Base-by-base conservation (phyloP, 2,329 filamentous ascomycete species). In the Penicillium rolfsii region DNA sequence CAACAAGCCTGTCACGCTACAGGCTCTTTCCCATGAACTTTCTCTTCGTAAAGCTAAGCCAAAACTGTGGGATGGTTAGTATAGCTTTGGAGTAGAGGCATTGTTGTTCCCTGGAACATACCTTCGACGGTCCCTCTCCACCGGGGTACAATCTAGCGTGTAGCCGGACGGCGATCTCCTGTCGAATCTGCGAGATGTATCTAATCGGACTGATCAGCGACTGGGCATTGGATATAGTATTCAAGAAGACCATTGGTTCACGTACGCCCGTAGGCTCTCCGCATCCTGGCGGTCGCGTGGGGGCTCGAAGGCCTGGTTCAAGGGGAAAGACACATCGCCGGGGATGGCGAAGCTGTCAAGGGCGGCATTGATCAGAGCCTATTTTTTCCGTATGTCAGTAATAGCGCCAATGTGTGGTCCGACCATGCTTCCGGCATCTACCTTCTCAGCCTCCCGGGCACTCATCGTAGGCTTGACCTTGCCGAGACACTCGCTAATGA, bases 11-110 rank as follows among this genome's bases (percentile, higher is more conserved):
- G 62, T 33, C 57, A 73, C n/a, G 71, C 68, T 83, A 93, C 80
- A 95, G 82, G 68, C 87, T 86, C 87, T 98, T 98, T 77, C 93
- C 93, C 95, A 99, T 98, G 76, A 99, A 99, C 87, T 97, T 97
- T 81, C 95, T 89, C 88, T 98, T 98, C 57, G 91, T 91, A 77
- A 97, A 99, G 84, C 95, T 98, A 77, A 99, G 80, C 95, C 95
- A 99, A 91, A 94, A 98, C 87, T 96, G 86, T 78, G 12, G 3
- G 82, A 85, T 16, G 19, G 24, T 75, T 63, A 76, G 74, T 67
- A 41, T 11, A 8, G 28, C 48, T 28, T 19, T 9, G 2, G 43
- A 14, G 38, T 19, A 14, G 40, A 16, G 9, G 9, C 8, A 14
- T 19, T 38, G 16, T 53, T 26, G 50, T 53, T 41, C 30, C 50